Evolutionary conservation across 2,329 filamentous ascomycete species (phyloP).

Genomic region (Paracorniculantispora psalliotae): DNA sequence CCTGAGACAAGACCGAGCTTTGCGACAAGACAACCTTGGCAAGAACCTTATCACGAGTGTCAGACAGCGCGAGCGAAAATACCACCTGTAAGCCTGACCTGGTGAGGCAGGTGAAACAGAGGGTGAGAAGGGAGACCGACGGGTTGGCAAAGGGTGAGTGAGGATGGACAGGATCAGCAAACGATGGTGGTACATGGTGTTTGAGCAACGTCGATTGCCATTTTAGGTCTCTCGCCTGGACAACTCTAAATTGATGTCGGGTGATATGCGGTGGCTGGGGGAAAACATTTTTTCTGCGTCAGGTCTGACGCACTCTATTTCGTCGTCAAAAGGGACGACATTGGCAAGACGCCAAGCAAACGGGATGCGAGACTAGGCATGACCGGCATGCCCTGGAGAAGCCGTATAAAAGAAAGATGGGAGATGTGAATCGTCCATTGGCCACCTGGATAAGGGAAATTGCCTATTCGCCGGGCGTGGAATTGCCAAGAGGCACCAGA

Average conservation of each 20-base stretch:
- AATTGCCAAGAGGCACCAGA: conserved; percentile 6
- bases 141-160: not conserved
- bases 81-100: not conserved
- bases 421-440: no score
- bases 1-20: conserved; percentile 5
- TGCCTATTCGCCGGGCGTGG: not conserved
- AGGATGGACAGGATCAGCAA: not conserved
- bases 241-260: conserved; percentile 4
- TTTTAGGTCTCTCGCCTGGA: not conserved
- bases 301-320: conserved; percentile 12
- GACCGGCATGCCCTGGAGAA: not conserved
- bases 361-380: not conserved
- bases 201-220: not conserved
- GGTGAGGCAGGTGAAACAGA: conserved; percentile 6
- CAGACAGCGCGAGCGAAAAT: not conserved
- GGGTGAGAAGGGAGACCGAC: not conserved
- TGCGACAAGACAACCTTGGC: conserved; percentile 11
- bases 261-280: conserved; percentile 6
- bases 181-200: conserved; percentile 4
- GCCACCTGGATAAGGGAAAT: no score
- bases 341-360: not conserved
- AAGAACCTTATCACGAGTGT: conserved; percentile 9
- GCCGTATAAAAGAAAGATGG: not conserved
- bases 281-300: not conserved
- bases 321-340: conserved; percentile 1